Conservation (phyloP, 140 eudicot genomes). For the Anethum foeniculum region DNA sequence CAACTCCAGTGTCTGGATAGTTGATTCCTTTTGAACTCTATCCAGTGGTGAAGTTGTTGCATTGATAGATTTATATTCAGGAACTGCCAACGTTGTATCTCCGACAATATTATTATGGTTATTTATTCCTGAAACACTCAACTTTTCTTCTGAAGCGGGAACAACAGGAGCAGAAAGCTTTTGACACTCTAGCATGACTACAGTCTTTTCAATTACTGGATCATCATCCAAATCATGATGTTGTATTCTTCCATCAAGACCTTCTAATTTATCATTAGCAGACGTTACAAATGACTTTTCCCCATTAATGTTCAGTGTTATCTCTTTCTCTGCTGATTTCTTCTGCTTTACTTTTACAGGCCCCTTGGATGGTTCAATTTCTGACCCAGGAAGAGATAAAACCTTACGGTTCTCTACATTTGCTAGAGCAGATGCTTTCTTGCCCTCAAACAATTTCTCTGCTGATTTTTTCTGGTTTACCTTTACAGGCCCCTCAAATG, state of each 20-base stretch:
- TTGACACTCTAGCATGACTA: conserved; percentile 70
- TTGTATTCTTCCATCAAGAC: conserved; percentile 16
- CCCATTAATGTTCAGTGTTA: conserved; percentile 21
- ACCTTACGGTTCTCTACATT: conserved; percentile 56
- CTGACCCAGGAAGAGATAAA: conserved; percentile 52
- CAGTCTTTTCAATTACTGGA: conserved; percentile 68
- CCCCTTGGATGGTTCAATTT: conserved; percentile 39
- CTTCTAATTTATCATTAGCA: conserved; percentile 23
- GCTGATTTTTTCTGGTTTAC: conserved; percentile 28
- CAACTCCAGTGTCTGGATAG: conserved; percentile 26
- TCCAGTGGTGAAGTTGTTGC: conserved; percentile 39
- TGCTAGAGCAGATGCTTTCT: conserved; percentile 48
- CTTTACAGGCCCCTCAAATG: conserved; percentile 31
- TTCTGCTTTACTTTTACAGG: conserved; percentile 30
- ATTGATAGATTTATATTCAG: conserved; percentile 21
- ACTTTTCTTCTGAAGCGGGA: conserved; percentile 21
- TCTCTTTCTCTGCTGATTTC: conserved; percentile 24
- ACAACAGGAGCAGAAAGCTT: conserved; percentile 35
- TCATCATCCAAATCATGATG: conserved; percentile 38
- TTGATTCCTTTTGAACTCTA: conserved; percentile 31
- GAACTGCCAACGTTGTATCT: conserved; percentile 20
- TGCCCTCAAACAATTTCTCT: conserved; percentile 40
- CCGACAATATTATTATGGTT: conserved; percentile 19
- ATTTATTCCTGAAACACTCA: conserved; percentile 12
- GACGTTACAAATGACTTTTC: conserved; percentile 24